Evolutionary conservation across 768 basidiomycete species (phyloP).

Genomic region (Tricholoma matsutake): DNA sequence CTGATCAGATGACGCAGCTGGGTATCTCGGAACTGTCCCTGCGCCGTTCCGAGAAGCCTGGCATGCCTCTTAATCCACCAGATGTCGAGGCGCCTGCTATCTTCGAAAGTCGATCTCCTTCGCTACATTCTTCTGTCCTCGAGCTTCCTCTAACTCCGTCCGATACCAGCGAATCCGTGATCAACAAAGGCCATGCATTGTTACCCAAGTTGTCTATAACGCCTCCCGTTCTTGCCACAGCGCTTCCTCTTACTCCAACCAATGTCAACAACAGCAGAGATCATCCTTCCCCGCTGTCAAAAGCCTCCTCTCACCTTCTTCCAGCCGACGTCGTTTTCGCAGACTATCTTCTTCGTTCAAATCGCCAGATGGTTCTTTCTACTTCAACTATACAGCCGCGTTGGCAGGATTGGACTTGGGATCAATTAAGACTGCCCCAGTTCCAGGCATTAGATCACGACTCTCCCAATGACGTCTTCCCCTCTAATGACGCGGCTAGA

Average conservation of each 20-base stretch:
- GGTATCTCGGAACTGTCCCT: not conserved
- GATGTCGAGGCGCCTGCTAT: not conserved
- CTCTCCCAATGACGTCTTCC: not conserved
- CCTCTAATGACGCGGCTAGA: not conserved
- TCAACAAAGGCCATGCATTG: not conserved
- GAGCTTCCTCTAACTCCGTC: not conserved
- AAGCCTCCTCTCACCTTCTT: constrained; percentile 1
- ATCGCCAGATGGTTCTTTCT: constrained; percentile 24
- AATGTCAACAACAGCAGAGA: not conserved
- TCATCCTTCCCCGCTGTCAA: constrained; percentile 5
- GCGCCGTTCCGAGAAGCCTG: not conserved
- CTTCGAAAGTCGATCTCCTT: not conserved
- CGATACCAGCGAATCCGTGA: not conserved
- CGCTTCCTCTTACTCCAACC: not conserved
- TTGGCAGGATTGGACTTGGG: constrained; percentile 46
- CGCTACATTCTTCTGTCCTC: not conserved
- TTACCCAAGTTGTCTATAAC: not conserved
- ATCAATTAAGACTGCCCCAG: constrained; percentile 34
- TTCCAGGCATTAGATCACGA: constrained; percentile 18
- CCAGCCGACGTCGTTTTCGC: constrained; percentile 20
- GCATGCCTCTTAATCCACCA: not conserved
- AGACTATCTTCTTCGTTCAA: constrained; percentile 31
- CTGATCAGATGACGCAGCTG: constrained; percentile 1
- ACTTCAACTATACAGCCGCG: constrained; percentile 12
- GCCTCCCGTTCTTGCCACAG: not conserved